Evolutionary conservation across 2,329 filamentous ascomycete genomes (phyloP), one percentile per base, ranked within the genome.

Genomic region (Sarocladium kiliense): DNA sequence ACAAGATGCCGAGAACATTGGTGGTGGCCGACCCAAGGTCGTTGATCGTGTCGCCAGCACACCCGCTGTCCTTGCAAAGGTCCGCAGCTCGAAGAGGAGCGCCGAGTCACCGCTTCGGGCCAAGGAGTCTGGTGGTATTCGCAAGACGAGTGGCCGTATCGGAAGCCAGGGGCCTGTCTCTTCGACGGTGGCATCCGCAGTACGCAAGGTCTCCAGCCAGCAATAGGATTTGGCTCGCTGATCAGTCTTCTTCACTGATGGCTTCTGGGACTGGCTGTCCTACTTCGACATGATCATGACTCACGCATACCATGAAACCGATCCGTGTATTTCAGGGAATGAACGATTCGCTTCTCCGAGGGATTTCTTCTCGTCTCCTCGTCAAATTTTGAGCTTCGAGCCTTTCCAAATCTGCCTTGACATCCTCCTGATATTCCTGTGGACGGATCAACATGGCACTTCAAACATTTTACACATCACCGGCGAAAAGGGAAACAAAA

Each of bases 1-100:
- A 19, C 82, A 87, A 58, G 87, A 91, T 61, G 80, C 82, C 11
- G 87, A 91, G 66, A 91, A 91, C 63, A 79, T 86, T 67, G 84
- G 85, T 30, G 70, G 75, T 23, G 70, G 76, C 30, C 82, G 84
- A 58, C 78, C 79, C 41, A 87, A 88, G 62, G 72, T 75, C 32
- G 81, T 84, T 62, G 82, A 81, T 36, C 75, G 74, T 67, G 68
- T 77, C 74, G 70, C 73, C 14, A 82, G 79, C 59, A 77, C 78
- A 27, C 79, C 80, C 3, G 76, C 77, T 49, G 75, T 81, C 12
- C 69, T 88, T 62, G 77, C 79, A 68, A 89, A 89, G 72, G 80
- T 88, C 58, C 83, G 87, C 51, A 78, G 81, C 61, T 81, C 80
- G 62, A 81, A 80, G 66, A 74, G 80, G 30, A 74, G 74, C 34